Conservation (phyloP, 2,329 filamentous ascomycete genomes). For the Geosmithia putterillii region DNA sequence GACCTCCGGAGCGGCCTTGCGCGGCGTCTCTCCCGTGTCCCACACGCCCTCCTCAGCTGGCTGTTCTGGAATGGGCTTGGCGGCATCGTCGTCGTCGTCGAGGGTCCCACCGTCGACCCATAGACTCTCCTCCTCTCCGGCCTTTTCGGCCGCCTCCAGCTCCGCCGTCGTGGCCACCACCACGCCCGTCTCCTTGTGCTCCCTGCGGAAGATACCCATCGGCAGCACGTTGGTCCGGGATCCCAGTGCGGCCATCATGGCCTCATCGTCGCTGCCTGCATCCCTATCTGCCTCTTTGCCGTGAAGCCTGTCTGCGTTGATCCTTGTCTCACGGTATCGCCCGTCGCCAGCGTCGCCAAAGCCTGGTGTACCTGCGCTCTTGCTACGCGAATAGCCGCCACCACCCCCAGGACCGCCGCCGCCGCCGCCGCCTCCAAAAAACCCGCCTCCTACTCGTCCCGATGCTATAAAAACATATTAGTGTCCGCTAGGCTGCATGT, state of each 20-base stretch:
- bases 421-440: constrained; percentile 8
- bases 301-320: constrained; percentile 45
- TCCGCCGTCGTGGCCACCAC: constrained; percentile 45
- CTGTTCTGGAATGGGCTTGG: constrained; percentile 13
- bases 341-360: constrained; percentile 20
- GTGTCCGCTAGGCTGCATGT: not conserved
- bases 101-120: constrained; percentile 21
- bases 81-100: not conserved
- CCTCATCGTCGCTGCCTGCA: constrained; percentile 30
- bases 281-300: constrained; percentile 28
- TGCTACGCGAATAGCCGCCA: constrained; percentile 11
- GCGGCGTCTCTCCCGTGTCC: constrained; percentile 18
- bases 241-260: constrained; percentile 21
- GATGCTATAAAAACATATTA: not conserved
- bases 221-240: constrained; percentile 26
- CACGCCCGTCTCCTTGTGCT: constrained; percentile 40
- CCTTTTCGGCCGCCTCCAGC: constrained; percentile 39
- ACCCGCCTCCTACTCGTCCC: constrained; percentile 12
- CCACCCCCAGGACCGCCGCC: constrained; percentile 10
- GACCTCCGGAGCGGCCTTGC: constrained; percentile 7
- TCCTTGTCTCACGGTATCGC: constrained; percentile 28
- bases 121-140: constrained; percentile 23
- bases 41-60: constrained; percentile 27
- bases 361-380: constrained; percentile 19
- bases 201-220: constrained; percentile 42